A percentile compares a stretch with the other conserved stretches of the same genome.
These are phyloP conservation scores for Citrus inodora DNA, from an alignment of 345 rosid genomes.

Conservation along the genomic window DNA sequence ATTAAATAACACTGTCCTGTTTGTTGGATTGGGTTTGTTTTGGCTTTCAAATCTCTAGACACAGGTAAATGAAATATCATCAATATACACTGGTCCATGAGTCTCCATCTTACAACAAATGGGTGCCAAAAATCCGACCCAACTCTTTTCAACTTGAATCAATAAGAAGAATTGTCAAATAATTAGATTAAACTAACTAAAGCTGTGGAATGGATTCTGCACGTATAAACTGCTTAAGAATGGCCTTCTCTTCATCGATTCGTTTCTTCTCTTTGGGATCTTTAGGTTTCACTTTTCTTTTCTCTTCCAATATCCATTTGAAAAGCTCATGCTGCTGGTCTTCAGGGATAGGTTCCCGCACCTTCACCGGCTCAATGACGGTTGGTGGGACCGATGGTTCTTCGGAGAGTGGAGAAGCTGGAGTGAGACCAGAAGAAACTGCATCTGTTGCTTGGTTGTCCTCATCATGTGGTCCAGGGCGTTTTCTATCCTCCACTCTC, in stretches of 20 bases:
- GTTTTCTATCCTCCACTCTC: constrained; percentile 13
- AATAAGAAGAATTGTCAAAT: constrained; percentile 26
- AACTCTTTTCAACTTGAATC: not conserved
- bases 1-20: not conserved
- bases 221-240: constrained; percentile 60
- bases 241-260: constrained; percentile 63
- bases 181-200: constrained; percentile 28
- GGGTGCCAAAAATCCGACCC: not conserved
- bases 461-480: constrained; percentile 24
- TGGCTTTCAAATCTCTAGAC: not conserved
- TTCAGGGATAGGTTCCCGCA: constrained; percentile 53
- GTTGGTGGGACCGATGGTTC: constrained; percentile 22
- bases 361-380: constrained; percentile 27
- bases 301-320: constrained; percentile 76
- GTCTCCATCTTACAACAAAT: not conserved
- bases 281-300: constrained; percentile 56
- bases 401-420: constrained; percentile 17
- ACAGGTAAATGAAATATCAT: not conserved
- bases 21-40: not conserved
- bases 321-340: constrained; percentile 70
- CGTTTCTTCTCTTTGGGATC: constrained; percentile 44
- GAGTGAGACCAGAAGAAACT: constrained; percentile 15
- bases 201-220: constrained; percentile 51
- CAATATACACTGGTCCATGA: not conserved
- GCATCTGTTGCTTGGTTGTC: constrained; percentile 29